These are phyloP conservation scores for Polyrhizophydium stewartii DNA, from an alignment of 371 early-diverging fungal genomes.

Conservation along the genomic window DNA sequence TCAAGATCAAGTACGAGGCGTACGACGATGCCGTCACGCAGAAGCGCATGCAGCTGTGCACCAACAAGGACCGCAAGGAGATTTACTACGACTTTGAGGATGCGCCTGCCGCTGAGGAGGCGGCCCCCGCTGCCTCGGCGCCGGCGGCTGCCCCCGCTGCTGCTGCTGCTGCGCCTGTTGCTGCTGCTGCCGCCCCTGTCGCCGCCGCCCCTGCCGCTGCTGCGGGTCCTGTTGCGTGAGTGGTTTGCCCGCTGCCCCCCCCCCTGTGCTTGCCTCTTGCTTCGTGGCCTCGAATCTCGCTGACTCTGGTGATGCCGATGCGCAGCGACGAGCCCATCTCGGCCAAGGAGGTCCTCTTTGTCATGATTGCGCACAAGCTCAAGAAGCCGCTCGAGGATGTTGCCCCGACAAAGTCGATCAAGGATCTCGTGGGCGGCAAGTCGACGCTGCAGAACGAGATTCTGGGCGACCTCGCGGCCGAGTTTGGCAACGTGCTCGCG, in stretches of 20 bases:
- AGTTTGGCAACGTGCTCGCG: slow-evolving; percentile 81
- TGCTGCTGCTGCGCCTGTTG: slow-evolving; percentile 45
- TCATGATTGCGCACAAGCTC: slow-evolving; percentile 87
- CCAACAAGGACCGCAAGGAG: slow-evolving; percentile 83
- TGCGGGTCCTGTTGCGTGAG: slow-evolving; percentile 11
- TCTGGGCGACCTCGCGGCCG: slow-evolving; percentile 91
- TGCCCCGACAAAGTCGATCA: slow-evolving; percentile 74
- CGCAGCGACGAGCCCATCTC: slow-evolving; percentile 70
- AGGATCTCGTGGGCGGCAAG: slow-evolving; percentile 93
- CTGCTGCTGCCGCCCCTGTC: slow-evolving; percentile 35
- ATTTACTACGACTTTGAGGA: slow-evolving; percentile 90
- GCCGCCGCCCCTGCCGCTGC: slow-evolving; percentile 47
- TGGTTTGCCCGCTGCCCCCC: background rate
- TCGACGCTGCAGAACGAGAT: slow-evolving; percentile 96
- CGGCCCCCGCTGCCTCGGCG: slow-evolving; percentile 52
- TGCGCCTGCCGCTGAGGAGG: slow-evolving; percentile 44
- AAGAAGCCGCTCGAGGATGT: slow-evolving; percentile 79
- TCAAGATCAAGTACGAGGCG: slow-evolving; percentile 94
- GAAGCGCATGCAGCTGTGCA: slow-evolving; percentile 82
- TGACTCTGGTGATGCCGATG: background rate
- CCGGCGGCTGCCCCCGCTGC: slow-evolving; percentile 53
- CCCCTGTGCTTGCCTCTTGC: background rate
- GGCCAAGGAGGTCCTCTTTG: slow-evolving; percentile 73
- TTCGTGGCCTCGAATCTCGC: slow-evolving; percentile 3
- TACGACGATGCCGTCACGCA: slow-evolving; percentile 90